These are phyloP conservation scores for Murraya koenigii DNA, from an alignment of 345 rosid genomes.

Conservation along the genomic window DNA sequence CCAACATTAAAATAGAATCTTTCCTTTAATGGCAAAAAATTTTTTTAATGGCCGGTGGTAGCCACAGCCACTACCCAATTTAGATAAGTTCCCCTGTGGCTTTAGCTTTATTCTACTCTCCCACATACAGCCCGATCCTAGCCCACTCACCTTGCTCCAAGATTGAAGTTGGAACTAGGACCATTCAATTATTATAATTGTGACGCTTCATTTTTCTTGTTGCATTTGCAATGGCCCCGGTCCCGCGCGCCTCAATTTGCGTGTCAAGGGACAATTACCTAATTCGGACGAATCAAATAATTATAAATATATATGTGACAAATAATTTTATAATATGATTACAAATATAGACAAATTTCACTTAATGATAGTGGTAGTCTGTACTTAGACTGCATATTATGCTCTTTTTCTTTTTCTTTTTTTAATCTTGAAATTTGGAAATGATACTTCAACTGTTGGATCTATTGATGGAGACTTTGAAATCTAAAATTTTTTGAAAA, in stretches of 20 bases:
- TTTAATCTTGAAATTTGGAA: background rate
- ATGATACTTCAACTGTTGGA: background rate
- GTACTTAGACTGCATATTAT: background rate
- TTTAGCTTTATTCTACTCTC: no score
- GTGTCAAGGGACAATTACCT: background rate
- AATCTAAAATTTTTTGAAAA: no score
- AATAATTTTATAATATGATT: no score
- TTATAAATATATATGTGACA: background rate
- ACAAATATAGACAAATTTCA: background rate
- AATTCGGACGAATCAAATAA: no score
- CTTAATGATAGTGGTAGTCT: background rate
- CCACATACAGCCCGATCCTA: no score
- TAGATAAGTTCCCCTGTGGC: background rate
- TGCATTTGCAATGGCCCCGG: background rate
- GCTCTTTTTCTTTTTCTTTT: no score
- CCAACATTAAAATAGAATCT: slow-evolving; percentile 22
- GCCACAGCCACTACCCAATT: background rate
- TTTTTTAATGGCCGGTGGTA: background rate
- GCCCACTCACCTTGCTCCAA: no score
- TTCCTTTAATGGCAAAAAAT: slow-evolving; percentile 35
- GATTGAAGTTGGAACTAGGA: no score
- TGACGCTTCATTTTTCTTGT: background rate
- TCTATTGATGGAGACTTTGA: background rate
- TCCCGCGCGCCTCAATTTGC: background rate
- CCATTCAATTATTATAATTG: slow-evolving; percentile 1